Percentiles rank a stretch among this genome's conserved stretches.
These are phyloP conservation scores for Verticillium nonalfalfae DNA, from an alignment of 2,329 filamentous ascomycete species.

Conservation along the genomic window DNA sequence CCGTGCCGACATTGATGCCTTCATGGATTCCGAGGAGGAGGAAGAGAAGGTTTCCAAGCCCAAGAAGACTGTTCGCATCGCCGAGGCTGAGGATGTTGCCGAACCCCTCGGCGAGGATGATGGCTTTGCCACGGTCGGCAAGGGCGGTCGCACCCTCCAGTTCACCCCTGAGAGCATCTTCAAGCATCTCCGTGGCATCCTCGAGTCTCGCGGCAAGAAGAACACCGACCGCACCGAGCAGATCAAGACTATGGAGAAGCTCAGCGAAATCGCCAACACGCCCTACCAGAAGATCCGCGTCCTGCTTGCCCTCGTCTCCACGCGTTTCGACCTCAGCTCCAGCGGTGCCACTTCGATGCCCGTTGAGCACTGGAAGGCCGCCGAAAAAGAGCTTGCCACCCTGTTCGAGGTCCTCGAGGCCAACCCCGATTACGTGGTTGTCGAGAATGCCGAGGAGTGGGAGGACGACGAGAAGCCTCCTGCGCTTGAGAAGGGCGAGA, in stretches of 20 bases:
- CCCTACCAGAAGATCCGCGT: slow-evolving; percentile 95
- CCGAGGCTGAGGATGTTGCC: slow-evolving; percentile 42
- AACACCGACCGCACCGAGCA: slow-evolving; percentile 94
- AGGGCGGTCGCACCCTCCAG: slow-evolving; percentile 79
- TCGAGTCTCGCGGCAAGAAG: slow-evolving; percentile 97
- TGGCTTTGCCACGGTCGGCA: slow-evolving; percentile 83
- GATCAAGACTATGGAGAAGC: slow-evolving; percentile 95
- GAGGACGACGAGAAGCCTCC: slow-evolving; percentile 97
- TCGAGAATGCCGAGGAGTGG: slow-evolving; percentile 95
- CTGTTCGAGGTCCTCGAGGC: slow-evolving; percentile 75
- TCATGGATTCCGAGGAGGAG: slow-evolving; percentile 80
- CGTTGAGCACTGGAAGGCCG: slow-evolving; percentile 93
- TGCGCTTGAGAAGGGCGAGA: slow-evolving; percentile 63
- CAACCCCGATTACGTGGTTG: slow-evolving; percentile 74
- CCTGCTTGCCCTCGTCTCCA: slow-evolving; percentile 84
- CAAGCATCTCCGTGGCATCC: slow-evolving; percentile 87
- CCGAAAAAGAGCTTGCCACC: slow-evolving; percentile 75
- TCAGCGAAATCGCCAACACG: slow-evolving; percentile 79
- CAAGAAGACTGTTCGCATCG: slow-evolving; percentile 41
- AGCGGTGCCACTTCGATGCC: slow-evolving; percentile 78
- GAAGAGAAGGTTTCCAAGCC: slow-evolving; percentile 52
- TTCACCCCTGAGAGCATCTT: slow-evolving; percentile 98
- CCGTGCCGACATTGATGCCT: slow-evolving; percentile 76
- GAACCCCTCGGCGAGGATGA: slow-evolving; percentile 54
- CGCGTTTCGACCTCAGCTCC: slow-evolving; percentile 86